These are phyloP conservation scores for Solanum okadae DNA, from an alignment of 257 asterid species.

Conservation along the genomic window DNA sequence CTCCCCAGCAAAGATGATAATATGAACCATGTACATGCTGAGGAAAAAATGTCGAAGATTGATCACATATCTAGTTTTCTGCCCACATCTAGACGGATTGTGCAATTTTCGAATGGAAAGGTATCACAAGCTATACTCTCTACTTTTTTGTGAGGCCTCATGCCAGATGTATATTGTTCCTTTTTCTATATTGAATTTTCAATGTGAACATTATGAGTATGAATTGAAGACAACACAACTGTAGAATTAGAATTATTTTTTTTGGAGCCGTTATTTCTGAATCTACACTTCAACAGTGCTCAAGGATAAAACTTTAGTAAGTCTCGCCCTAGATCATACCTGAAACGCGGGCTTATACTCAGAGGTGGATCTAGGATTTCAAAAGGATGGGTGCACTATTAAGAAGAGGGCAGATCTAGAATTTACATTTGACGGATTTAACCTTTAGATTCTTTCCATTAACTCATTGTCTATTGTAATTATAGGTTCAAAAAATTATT, in stretches of 20 bases:
- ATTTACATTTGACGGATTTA: not conserved
- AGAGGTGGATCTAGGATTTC: not conserved
- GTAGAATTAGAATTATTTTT: not conserved
- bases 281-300: not conserved
- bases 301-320: not conserved
- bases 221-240: not conserved
- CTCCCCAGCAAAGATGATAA: constrained; percentile 18
- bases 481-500: not conserved
- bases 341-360: not conserved
- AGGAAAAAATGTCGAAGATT: constrained; percentile 22
- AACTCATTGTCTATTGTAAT: not conserved
- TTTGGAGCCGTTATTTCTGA: not conserved
- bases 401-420: not conserved
- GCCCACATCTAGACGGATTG: constrained; percentile 91
- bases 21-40: constrained; percentile 10
- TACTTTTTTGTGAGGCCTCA: not conserved
- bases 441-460: not conserved
- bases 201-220: not conserved
- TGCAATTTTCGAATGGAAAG: constrained; percentile 88
- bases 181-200: not conserved
- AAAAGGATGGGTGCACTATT: not conserved
- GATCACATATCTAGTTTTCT: constrained; percentile 68
- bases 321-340: not conserved
- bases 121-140: constrained; percentile 17
- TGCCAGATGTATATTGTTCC: not conserved